Evolutionary conservation across 768 basidiomycete species (phyloP).

Genomic region (Lactarius akahatsu): DNA sequence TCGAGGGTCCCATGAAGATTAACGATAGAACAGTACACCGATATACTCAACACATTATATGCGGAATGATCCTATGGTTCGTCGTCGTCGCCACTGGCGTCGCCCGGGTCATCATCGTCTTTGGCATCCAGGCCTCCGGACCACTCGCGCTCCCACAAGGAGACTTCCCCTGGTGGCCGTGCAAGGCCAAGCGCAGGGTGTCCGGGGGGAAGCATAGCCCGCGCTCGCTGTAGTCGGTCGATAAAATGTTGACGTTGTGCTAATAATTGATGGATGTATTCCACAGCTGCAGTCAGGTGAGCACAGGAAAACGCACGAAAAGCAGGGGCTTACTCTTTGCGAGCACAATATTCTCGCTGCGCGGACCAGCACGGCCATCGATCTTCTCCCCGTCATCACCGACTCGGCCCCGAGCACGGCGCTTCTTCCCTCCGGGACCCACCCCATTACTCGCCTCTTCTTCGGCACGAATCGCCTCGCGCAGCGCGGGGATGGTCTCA

Average conservation of each 20-base stretch:
- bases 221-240: slow-evolving; percentile 59
- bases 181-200: slow-evolving; percentile 54
- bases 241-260: slow-evolving; percentile 56
- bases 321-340: slow-evolving; percentile 67
- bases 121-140: slow-evolving; percentile 58
- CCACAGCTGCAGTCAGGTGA: slow-evolving; percentile 61
- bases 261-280: slow-evolving; percentile 71
- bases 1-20: slow-evolving; percentile 21
- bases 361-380: slow-evolving; percentile 85
- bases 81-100: slow-evolving; percentile 29
- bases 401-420: slow-evolving; percentile 31
- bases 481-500: slow-evolving; percentile 74
- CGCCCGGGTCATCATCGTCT: slow-evolving; percentile 26
- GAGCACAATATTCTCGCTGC: slow-evolving; percentile 88
- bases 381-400: slow-evolving; percentile 57
- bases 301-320: slow-evolving; percentile 20
- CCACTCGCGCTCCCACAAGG: slow-evolving; percentile 84
- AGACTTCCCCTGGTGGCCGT: slow-evolving; percentile 33
- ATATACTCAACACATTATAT: slow-evolving; percentile 28
- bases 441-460: slow-evolving; percentile 53
- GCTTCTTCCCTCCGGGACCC: slow-evolving; percentile 37
- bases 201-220: slow-evolving; percentile 52
- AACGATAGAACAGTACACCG: slow-evolving; percentile 27
- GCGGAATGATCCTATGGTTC: slow-evolving; percentile 25
- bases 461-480: slow-evolving; percentile 77